Percentiles rank a stretch among this genome's conserved stretches.
Conservation (phyloP, 2,329 filamentous ascomycete genomes). For the Neurospora sp. region DNA sequence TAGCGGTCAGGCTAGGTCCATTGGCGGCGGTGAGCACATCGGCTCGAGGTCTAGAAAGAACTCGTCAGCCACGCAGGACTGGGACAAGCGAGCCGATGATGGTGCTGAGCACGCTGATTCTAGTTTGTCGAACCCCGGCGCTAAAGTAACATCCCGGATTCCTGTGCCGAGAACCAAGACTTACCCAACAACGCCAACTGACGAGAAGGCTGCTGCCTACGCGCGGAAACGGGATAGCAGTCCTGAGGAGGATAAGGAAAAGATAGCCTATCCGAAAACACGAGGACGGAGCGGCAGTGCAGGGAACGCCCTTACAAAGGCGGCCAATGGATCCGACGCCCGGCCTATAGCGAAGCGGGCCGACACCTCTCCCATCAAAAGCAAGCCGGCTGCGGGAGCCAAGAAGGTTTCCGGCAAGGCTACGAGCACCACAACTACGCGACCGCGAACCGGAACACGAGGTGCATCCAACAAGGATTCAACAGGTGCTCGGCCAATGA, state of each 20-base stretch:
- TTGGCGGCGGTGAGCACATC: conserved; percentile 22
- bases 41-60: conserved; percentile 34
- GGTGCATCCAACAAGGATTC: conserved; percentile 42
- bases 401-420: conserved; percentile 38
- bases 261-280: conserved; percentile 48
- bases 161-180: conserved; percentile 76
- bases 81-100: conserved; percentile 68
- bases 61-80: conserved; percentile 34
- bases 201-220: conserved; percentile 55
- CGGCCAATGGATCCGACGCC: conserved; percentile 18
- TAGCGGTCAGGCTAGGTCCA: conserved; percentile 22
- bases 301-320: conserved; percentile 42
- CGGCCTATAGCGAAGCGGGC: conserved; percentile 27
- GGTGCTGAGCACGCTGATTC: conserved; percentile 33
- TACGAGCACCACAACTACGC: conserved; percentile 29
- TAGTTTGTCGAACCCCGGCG: conserved; percentile 33
- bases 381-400: conserved; percentile 17
- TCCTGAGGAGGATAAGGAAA: conserved; percentile 38
- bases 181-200: conserved; percentile 55
- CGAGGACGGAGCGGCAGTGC: conserved; percentile 63
- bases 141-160: conserved; percentile 67
- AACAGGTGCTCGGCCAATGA: conserved; percentile 44
- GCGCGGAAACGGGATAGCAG: conserved; percentile 50
- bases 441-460: conserved; percentile 46
- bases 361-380: conserved; percentile 47